phyloP scores from a whole-genome alignment of 2,329 filamentous ascomycete species.

The Talaromyces marneffei region DNA sequence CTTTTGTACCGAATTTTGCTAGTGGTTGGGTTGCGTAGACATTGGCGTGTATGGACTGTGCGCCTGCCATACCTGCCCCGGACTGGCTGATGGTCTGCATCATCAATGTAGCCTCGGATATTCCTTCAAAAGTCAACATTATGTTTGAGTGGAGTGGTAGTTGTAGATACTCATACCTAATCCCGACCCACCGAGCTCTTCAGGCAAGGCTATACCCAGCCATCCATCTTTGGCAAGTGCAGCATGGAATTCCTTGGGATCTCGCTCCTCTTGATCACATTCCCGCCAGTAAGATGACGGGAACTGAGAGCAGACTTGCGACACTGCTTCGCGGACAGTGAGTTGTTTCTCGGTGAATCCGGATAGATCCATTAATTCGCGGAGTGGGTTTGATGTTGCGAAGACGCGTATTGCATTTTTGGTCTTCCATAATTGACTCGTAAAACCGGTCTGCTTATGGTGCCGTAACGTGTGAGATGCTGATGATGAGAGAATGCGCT shows the following conservation, averaged over 20 bases:
- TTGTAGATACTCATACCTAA: constrained; percentile 32
- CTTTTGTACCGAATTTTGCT: constrained; percentile 62
- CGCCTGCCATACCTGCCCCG: constrained; percentile 70
- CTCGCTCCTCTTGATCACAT: constrained; percentile 62
- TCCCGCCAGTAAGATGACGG: constrained; percentile 68
- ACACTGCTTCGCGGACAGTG: constrained; percentile 64
- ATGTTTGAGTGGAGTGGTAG: background rate
- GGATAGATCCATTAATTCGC: constrained; percentile 61
- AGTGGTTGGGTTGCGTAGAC: constrained; percentile 60
- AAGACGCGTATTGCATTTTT: background rate
- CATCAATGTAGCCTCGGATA: constrained; percentile 82
- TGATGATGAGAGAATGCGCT: background rate
- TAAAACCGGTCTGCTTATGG: background rate
- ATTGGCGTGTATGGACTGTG: constrained; percentile 55
- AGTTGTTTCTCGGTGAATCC: constrained; percentile 69
- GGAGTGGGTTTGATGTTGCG: constrained; percentile 1
- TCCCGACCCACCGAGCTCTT: constrained; percentile 66
- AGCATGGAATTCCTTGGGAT: constrained; percentile 70
- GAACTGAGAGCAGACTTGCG: constrained; percentile 63
- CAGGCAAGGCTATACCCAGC: constrained; percentile 74
- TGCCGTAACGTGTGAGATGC: background rate
- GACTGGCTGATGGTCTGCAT: constrained; percentile 74
- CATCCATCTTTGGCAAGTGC: constrained; percentile 70
- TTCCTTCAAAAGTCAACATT: constrained; percentile 38
- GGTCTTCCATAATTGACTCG: background rate